phyloP scores from a whole-genome alignment of 306 rosid genomes.

The Carpinus fangiana region DNA sequence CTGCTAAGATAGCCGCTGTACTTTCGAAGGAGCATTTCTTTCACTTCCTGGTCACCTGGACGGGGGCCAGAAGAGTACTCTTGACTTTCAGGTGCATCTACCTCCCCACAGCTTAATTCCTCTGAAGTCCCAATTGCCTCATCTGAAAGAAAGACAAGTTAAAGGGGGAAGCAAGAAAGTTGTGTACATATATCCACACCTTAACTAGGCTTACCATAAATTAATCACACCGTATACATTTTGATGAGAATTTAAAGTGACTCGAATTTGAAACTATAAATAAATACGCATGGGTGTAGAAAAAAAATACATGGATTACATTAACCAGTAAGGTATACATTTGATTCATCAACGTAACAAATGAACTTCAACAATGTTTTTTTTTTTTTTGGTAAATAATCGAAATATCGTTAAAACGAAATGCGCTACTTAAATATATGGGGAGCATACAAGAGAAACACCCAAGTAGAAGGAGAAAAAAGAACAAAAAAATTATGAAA shows the following conservation, averaged over 20 bases:
- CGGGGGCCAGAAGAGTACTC: slow-evolving; percentile 20
- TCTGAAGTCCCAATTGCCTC: slow-evolving; percentile 45
- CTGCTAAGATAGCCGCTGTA: slow-evolving; percentile 78
- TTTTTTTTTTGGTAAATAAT: too few species aligned
- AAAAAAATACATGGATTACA: not conserved
- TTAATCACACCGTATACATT: not conserved
- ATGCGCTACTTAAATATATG: too few species aligned
- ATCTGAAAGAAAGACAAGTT: slow-evolving; percentile 21
- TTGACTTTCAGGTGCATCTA: slow-evolving; percentile 35
- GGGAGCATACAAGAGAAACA: too few species aligned
- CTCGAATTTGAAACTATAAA: not conserved
- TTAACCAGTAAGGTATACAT: not conserved
- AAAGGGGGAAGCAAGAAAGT: not conserved
- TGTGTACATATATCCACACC: not conserved
- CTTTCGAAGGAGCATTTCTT: slow-evolving; percentile 72
- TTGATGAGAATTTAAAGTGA: not conserved
- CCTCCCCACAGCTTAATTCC: slow-evolving; percentile 48
- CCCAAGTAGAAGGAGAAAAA: too few species aligned
- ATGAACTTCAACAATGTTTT: too few species aligned
- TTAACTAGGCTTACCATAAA: not conserved
- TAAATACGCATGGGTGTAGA: not conserved
- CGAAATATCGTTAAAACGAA: too few species aligned
- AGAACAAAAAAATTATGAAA: too few species aligned
- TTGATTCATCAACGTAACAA: too few species aligned
- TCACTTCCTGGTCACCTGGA: slow-evolving; percentile 49